Conservation (phyloP, 2,329 filamentous ascomycete species). For the Aureobasidium sp. region DNA sequence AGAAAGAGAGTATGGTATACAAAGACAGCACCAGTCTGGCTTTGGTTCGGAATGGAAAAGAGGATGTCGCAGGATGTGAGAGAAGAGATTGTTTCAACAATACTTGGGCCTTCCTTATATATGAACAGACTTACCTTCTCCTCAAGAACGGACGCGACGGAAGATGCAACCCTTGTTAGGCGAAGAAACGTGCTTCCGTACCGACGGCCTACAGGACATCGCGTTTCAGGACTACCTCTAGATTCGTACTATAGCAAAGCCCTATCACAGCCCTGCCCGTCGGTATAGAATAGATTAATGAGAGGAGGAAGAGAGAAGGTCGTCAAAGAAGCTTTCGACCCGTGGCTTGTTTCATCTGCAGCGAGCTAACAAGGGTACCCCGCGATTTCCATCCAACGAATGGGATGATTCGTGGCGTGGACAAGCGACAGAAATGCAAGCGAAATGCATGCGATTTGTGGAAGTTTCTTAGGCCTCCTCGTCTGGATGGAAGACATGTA, state of each 20-base stretch:
- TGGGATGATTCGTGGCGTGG: not conserved
- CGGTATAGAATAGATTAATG: conserved; percentile 3
- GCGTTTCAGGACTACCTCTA: conserved; percentile 6
- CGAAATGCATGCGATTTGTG: conserved; percentile 7
- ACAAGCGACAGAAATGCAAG: not conserved
- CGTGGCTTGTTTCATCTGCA: conserved; percentile 14
- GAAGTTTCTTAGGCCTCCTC: not conserved
- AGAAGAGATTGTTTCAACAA: not conserved
- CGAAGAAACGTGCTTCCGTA: not conserved
- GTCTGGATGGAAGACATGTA: conserved; percentile 1
- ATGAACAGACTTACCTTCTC: not conserved
- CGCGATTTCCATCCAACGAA: not conserved
- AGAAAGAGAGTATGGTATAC: conserved; percentile 1
- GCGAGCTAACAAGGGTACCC: conserved; percentile 7
- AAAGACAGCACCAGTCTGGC: conserved; percentile 15
- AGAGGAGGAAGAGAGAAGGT: not conserved
- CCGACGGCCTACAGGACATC: conserved; percentile 2
- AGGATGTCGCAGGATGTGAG: not conserved
- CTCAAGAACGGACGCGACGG: not conserved
- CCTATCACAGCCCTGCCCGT: not conserved
- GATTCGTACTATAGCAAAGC: not conserved
- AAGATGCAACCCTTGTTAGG: not conserved
- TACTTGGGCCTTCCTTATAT: conserved; percentile 5
- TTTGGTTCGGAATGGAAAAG: conserved; percentile 2
- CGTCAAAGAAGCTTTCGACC: conserved; percentile 2